Evolutionary conservation across 306 rosid species (phyloP).

Genomic region (Vigna reflexopilosa): DNA sequence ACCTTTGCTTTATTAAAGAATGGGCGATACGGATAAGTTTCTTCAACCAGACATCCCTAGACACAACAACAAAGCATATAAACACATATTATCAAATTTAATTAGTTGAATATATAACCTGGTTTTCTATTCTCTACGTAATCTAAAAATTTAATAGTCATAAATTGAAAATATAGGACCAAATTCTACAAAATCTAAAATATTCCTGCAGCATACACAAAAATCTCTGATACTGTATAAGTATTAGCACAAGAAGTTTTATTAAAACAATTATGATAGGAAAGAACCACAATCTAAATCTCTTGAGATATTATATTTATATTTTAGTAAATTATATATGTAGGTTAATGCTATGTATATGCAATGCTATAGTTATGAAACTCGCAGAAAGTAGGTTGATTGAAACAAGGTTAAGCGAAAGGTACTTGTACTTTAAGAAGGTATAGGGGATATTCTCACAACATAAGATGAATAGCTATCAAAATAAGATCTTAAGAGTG

Average conservation of each 20-base stretch:
- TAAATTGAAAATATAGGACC: background rate
- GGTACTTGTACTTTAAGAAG: too few relatives aligned
- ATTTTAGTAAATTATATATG: too few relatives aligned
- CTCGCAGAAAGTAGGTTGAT: background rate
- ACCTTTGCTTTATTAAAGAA: background rate
- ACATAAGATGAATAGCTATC: too few relatives aligned
- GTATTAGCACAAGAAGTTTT: background rate
- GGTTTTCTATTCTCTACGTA: background rate
- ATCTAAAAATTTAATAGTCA: background rate
- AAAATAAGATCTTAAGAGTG: too few relatives aligned
- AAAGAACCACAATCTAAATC: too few relatives aligned
- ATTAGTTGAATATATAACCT: background rate
- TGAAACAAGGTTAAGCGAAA: background rate
- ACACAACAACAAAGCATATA: background rate
- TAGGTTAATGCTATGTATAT: too few relatives aligned
- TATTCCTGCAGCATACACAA: background rate
- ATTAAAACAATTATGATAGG: background rate
- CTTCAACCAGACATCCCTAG: background rate
- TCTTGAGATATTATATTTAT: too few relatives aligned
- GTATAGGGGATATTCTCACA: too few relatives aligned
- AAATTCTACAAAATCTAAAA: background rate
- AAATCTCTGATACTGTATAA: background rate
- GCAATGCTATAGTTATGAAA: too few relatives aligned
- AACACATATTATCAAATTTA: background rate
- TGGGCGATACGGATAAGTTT: background rate